Conservation (phyloP, 2,329 filamentous ascomycete genomes). For the Fonsecaea nubica region DNA sequence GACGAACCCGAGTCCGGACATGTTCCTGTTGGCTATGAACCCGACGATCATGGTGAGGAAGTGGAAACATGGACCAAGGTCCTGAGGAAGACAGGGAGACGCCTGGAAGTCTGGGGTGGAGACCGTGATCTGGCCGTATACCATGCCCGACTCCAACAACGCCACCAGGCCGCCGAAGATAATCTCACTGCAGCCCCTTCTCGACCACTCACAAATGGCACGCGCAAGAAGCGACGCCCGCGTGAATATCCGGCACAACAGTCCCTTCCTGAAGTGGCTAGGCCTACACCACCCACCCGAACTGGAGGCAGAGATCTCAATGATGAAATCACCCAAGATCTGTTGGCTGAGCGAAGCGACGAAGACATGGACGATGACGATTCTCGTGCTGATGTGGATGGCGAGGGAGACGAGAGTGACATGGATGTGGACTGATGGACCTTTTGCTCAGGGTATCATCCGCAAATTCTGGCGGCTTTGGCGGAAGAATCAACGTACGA, state of each 20-base stretch:
- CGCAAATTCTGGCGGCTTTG: neutral
- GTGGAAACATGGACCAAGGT: constrained; percentile 54
- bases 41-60: constrained; percentile 57
- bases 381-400: constrained; percentile 28
- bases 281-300: constrained; percentile 14
- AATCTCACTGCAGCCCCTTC: constrained; percentile 6
- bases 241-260: constrained; percentile 10
- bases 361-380: constrained; percentile 39
- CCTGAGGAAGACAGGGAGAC: constrained; percentile 50
- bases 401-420: constrained; percentile 35
- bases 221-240: constrained; percentile 26
- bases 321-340: constrained; percentile 40
- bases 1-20: constrained; percentile 28
- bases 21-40: constrained; percentile 48
- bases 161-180: constrained; percentile 18
- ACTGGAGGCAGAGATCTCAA: constrained; percentile 34
- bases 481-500: neutral
- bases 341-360: constrained; percentile 41
- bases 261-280: constrained; percentile 4
- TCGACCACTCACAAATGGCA: constrained; percentile 22
- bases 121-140: constrained; percentile 50
- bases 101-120: constrained; percentile 55
- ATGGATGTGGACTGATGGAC: constrained; percentile 30
- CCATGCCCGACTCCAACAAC: constrained; percentile 31
- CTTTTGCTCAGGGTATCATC: neutral